These are phyloP conservation scores for Pholiota microspora DNA, from an alignment of 768 basidiomycete genomes.

Conservation along the genomic window DNA sequence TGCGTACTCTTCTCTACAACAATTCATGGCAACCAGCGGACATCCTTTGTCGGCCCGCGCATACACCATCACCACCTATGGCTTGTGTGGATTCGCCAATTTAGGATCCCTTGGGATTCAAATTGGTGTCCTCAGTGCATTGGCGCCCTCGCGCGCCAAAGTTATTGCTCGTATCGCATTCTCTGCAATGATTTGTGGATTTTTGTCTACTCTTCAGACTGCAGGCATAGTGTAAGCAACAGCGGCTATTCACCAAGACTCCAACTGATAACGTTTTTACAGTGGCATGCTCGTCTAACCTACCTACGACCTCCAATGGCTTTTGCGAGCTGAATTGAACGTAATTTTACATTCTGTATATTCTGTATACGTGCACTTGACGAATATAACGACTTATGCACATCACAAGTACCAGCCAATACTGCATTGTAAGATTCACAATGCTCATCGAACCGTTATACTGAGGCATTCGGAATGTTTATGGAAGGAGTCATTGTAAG, in stretches of 20 bases:
- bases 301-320: not conserved
- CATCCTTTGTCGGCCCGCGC: conserved; percentile 61
- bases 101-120: conserved; percentile 85
- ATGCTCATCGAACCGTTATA: too few relatives aligned
- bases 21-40: conserved; percentile 34
- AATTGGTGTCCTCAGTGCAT: conserved; percentile 45
- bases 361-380: too few relatives aligned
- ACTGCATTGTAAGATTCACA: too few relatives aligned
- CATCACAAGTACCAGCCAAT: too few relatives aligned
- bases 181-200: conserved; percentile 33
- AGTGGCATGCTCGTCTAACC: conserved; percentile 22
- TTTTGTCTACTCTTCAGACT: conserved; percentile 26
- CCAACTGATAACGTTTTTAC: not conserved
- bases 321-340: too few relatives aligned
- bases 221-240: conserved; percentile 41
- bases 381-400: too few relatives aligned
- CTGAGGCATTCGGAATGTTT: too few relatives aligned
- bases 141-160: conserved; percentile 55
- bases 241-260: not conserved
- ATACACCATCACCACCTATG: conserved; percentile 82
- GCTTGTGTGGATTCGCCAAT: conserved; percentile 91
- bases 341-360: too few relatives aligned
- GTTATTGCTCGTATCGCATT: conserved; percentile 56
- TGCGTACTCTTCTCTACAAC: conserved; percentile 64
- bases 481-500: too few relatives aligned